These are phyloP conservation scores for Aspergillus versicolor DNA, from an alignment of 2,329 filamentous ascomycete species.

Conservation along the genomic window DNA sequence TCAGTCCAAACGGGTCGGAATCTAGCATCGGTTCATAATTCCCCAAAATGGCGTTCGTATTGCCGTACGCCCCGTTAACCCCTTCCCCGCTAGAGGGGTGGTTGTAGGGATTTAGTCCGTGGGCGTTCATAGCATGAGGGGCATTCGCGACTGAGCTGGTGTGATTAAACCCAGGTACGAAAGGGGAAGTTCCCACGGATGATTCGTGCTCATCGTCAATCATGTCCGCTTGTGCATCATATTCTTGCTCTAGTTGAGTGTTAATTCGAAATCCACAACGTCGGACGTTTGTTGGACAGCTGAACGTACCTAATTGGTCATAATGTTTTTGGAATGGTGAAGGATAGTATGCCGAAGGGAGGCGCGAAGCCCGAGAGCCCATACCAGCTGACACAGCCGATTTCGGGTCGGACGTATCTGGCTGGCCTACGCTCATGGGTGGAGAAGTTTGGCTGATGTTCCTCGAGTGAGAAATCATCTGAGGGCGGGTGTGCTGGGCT, in stretches of 20 bases:
- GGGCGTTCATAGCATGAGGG: constrained; percentile 40
- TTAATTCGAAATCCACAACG: background rate
- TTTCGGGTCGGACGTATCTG: constrained; percentile 37
- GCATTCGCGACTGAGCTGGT: constrained; percentile 42
- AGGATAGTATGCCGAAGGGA: constrained; percentile 67
- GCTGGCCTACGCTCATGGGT: constrained; percentile 37
- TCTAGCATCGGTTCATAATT: constrained; percentile 85
- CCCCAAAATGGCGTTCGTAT: constrained; percentile 58
- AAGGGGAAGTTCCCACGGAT: constrained; percentile 66
- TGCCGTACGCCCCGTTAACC: constrained; percentile 41
- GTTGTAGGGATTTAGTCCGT: constrained; percentile 44
- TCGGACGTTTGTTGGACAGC: constrained; percentile 18
- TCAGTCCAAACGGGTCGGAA: constrained; percentile 89
- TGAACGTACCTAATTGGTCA: constrained; percentile 87
- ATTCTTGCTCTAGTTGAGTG: constrained; percentile 81
- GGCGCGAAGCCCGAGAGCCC: constrained; percentile 30
- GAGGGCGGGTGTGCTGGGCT: constrained; percentile 45
- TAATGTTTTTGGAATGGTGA: constrained; percentile 92
- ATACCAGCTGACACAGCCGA: constrained; percentile 28
- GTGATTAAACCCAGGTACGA: constrained; percentile 53
- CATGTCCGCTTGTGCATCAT: constrained; percentile 85
- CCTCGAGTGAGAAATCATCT: constrained; percentile 42
- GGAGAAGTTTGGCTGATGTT: constrained; percentile 34
- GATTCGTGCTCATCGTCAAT: constrained; percentile 78
- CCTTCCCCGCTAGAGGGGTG: constrained; percentile 38